Base-by-base conservation (phyloP, 1,284 basidiomycete species). In the Ustilago crameri region DNA sequence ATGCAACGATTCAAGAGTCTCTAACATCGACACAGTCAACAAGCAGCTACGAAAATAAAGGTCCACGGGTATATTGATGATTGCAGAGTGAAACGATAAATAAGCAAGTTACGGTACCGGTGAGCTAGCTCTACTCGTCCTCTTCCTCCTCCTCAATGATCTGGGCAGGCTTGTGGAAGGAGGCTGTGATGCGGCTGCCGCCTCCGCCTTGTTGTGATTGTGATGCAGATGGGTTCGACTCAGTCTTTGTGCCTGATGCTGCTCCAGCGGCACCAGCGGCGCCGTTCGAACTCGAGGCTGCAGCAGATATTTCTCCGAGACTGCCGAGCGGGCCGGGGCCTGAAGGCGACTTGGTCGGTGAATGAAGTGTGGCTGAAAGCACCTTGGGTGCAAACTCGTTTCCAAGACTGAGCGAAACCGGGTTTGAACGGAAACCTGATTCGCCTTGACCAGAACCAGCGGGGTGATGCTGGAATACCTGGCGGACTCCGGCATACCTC, bases 71-170 rank as follows among this genome's bases (percentile, higher is more conserved):
- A n/a, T n/a, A n/a, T n/a, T n/a, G n/a, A n/a, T n/a, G n/a, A n/a
- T n/a, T n/a, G n/a, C n/a, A n/a, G n/a, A n/a, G 32, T 34, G 32
- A 9, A 34, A 34, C 8, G 32, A 9, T 34, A 34, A 34, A 34
- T 34, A 15, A 34, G 15, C 32, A 34, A 9, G 32, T 8, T 34
- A 34, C n/a, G n/a, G n/a, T n/a, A n/a, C n/a, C n/a, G n/a, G n/a
- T n/a, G n/a, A n/a, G n/a, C n/a, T n/a, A 46, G 8, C 8, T 30
- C 48, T 38, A 59, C 41, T 75, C 68, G 10, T 75, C 69, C 41
- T 75, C 73, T 41, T 75, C 73, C 26, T 75, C 73, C 51, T 75
- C 73, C 46, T 72, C 73, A 18, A 75, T 72, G 43, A 69, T 69
- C 44, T 68, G 60, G 2, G 50, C 56, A 37, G 62, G 55, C 42